phyloP scores from a whole-genome alignment of 441 rosid species.

The Monsonia emarginata region DNA sequence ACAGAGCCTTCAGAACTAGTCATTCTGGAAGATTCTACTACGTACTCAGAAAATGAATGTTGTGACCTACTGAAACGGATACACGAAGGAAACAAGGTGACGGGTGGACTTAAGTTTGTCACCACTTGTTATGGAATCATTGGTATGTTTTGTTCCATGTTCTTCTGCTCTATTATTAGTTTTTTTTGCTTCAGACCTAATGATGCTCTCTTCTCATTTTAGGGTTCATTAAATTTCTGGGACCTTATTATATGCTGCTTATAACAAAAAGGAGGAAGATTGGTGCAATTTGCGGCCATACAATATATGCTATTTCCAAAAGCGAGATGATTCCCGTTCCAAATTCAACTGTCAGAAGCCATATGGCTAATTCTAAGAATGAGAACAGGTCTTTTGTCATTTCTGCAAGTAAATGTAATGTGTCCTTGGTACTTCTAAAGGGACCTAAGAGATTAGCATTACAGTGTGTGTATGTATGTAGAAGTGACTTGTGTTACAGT shows the following conservation, averaged over 20 bases:
- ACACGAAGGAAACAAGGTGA: constrained; percentile 51
- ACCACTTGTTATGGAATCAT: constrained; percentile 62
- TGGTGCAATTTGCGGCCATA: constrained; percentile 62
- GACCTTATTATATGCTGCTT: constrained; percentile 61
- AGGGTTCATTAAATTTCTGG: constrained; percentile 71
- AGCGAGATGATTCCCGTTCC: constrained; percentile 49
- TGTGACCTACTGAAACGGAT: constrained; percentile 42
- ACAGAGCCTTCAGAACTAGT: constrained; percentile 43
- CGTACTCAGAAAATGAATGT: constrained; percentile 47
- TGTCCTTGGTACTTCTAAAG: constrained; percentile 37
- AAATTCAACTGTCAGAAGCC: constrained; percentile 38
- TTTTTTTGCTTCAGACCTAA: not conserved
- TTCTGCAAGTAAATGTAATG: constrained; percentile 55
- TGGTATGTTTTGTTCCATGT: constrained; percentile 31
- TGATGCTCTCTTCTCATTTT: constrained; percentile 14
- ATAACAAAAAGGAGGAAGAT: constrained; percentile 61
- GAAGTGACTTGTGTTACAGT: constrained; percentile 25
- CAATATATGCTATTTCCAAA: constrained; percentile 47
- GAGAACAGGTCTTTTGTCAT: constrained; percentile 76
- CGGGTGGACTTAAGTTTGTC: constrained; percentile 66
- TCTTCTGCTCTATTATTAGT: not conserved
- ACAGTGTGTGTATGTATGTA: constrained; percentile 36
- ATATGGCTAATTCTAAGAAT: constrained; percentile 58
- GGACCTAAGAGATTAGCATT: constrained; percentile 31
- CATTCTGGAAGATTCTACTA: constrained; percentile 42